phyloP scores from a whole-genome alignment of 1,284 basidiomycete species.

The Rhizoctonia solani region DNA sequence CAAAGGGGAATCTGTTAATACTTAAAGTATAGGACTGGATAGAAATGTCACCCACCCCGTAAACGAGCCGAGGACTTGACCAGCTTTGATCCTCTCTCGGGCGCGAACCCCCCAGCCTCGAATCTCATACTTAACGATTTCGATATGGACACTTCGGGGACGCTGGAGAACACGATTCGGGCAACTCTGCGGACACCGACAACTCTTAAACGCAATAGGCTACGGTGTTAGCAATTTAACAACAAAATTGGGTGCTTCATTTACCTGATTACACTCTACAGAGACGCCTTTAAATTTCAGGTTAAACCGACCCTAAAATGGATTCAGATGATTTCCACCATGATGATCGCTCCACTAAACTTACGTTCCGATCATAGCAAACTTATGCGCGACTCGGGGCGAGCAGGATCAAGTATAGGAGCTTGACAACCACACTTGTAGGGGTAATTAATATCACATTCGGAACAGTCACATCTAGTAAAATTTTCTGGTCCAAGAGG shows the following conservation, averaged over 20 bases:
- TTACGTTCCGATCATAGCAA: no score
- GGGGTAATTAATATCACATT: slow-evolving; percentile 12
- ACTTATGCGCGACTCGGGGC: no score
- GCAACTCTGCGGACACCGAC: slow-evolving; percentile 26
- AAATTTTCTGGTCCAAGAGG: background rate
- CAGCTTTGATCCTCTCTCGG: background rate
- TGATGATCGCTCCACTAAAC: background rate
- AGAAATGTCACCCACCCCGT: slow-evolving; percentile 25
- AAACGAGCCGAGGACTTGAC: slow-evolving; percentile 36
- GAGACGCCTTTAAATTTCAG: slow-evolving; percentile 27
- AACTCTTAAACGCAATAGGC: slow-evolving; percentile 28
- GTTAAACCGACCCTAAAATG: slow-evolving; percentile 27
- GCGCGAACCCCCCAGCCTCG: slow-evolving; percentile 36
- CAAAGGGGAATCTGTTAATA: no score
- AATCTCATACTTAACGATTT: slow-evolving; percentile 32
- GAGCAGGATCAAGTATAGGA: slow-evolving; percentile 7
- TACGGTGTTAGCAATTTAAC: background rate
- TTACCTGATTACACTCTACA: slow-evolving; percentile 35
- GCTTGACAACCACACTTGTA: slow-evolving; percentile 20
- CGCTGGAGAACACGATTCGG: slow-evolving; percentile 34
- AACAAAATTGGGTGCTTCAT: background rate
- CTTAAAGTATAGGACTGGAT: no score
- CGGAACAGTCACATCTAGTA: background rate
- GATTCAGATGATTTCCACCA: background rate
- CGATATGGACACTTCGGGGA: slow-evolving; percentile 32